Base-by-base conservation (phyloP, 163 green algal species). In the Scenedesmus sp. region DNA sequence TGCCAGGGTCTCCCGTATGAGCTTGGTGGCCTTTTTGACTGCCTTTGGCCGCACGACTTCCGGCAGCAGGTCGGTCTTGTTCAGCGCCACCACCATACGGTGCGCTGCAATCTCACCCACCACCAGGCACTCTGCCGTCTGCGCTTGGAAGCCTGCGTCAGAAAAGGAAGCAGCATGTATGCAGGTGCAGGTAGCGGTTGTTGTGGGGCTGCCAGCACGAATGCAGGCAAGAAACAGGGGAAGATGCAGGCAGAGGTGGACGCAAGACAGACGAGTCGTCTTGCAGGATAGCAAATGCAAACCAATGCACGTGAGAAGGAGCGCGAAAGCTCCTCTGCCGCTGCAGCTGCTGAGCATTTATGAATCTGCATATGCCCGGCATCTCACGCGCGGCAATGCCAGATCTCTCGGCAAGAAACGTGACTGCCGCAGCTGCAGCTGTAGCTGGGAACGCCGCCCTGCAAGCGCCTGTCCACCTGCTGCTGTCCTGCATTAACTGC, bases 121-220 rank as follows among this genome's bases (percentile, higher is more conserved):
- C 13, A 99, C 97, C 59, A 99, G 86, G 94, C 98, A 99, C 94
- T 99, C 98, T 3, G 98, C 98, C 12, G 98, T 99, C 91, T 99
- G 97, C 10, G 97, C 94, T 84, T 99, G 97, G 12, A 99, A 95
- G 51, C 95, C 93, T 94, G 92, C 22, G 30, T 22, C 46, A 56
- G 46, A 10, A 7, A 56, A 10, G 10, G 10, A 56, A 10, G 46
- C 46, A 56, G 46, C 46, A n/a, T n/a, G n/a, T n/a, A n/a, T n/a
- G 46, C 46, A 56, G 46, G 4, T 30, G 15, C 10, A 68, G 12
- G 24, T 68, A 26, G 49, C 53, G 16, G 15, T 68, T 68, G 56
- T n/a, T 68, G 56, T 68, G 15, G 56, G 0, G 18, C 15, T 30
- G 56, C 3, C 0, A 56, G 73, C 83, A 15, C 35, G 24, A 43